These are phyloP conservation scores for Saccharomycopsis synnaedendra DNA, from an alignment of 805 yeast species.

Conservation along the genomic window DNA sequence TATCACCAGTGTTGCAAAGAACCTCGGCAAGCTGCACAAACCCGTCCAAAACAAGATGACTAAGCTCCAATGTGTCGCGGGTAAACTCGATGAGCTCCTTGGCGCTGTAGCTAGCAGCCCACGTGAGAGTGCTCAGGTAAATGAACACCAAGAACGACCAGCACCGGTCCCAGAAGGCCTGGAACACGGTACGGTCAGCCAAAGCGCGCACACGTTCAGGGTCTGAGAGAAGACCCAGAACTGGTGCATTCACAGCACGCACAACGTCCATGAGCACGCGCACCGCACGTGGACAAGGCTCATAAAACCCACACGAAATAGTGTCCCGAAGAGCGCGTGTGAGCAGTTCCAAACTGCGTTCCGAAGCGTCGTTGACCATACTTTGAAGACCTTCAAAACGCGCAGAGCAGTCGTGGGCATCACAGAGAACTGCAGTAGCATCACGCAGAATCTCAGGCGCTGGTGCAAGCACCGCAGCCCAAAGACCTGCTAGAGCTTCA, in stretches of 20 bases:
- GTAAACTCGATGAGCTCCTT: constrained; percentile 66
- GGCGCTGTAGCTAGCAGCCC: constrained; percentile 58
- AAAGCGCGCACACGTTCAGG: constrained; percentile 16
- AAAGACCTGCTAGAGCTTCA: constrained; percentile 47
- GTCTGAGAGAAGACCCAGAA: constrained; percentile 40
- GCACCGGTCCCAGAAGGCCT: constrained; percentile 49
- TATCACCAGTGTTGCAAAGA: constrained; percentile 21
- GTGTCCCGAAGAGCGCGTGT: constrained; percentile 34
- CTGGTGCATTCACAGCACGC: constrained; percentile 52
- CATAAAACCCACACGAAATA: constrained; percentile 39
- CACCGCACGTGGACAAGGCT: constrained; percentile 67
- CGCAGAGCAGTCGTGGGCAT: constrained; percentile 70
- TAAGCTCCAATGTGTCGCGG: constrained; percentile 72
- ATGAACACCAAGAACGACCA: constrained; percentile 70
- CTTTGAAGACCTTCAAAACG: constrained; percentile 64
- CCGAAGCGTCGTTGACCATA: constrained; percentile 34
- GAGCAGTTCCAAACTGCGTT: constrained; percentile 37
- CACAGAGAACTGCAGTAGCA: constrained; percentile 61
- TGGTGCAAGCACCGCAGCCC: constrained; percentile 67
- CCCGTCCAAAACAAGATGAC: constrained; percentile 56
- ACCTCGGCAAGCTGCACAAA: constrained; percentile 37
- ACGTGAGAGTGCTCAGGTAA: constrained; percentile 51
- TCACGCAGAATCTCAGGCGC: constrained; percentile 47
- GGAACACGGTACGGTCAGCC: constrained; percentile 22
- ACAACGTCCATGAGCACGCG: constrained; percentile 66